Base-by-base conservation (phyloP, 108 stramenopile species). In the Skeletonema menzelii region DNA sequence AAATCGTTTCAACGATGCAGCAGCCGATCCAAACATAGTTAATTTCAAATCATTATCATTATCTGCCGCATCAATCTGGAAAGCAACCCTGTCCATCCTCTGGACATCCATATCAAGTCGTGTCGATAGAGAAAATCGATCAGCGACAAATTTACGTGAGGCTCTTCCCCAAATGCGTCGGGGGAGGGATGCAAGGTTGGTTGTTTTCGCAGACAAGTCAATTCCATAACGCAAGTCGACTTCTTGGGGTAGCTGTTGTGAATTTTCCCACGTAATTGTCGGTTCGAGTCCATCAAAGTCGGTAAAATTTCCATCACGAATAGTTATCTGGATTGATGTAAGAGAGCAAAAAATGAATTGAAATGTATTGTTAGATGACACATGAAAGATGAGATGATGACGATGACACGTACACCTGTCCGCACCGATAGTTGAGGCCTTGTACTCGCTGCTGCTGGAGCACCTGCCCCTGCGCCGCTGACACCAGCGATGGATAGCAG, bases 141-240 rank as follows among this genome's bases (percentile, higher is more conserved):
- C 88, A 24, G 22, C 22, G 53, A 73, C 65, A 58, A 92, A 82
- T 37, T 75, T 47, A 63, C 87, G 89, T 37, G 77, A 75, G 28
- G 91, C 91, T 56, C 85, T 85, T n/a, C 91, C 95, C 91, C 92
- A 95, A 66, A 92, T 72, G 49, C 81, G 67, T 15, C 86, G 76
- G 40, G 95, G 95, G 70, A 95, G 90, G 60, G 92, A 87, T 35
- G 95, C 90, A 56, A 95, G 66, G 80, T 95, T 91, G 64, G 86
- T 85, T 32, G 94, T 95, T 42, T 80, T 75, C 38, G 84, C 90
- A 22, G 87, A 76, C 22, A 89, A 82, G 57, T 91, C 92, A 68
- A 93, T 80, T 53, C 94, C 94, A 72, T 92, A 91, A 60, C 81
- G 77, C 0, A 79, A 2, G 47, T 70, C 72, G 28, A 79, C 65